These are phyloP conservation scores for Parathielavia hyrcaniae DNA, from an alignment of 495 filamentous ascomycete species.

Conservation along the genomic window DNA sequence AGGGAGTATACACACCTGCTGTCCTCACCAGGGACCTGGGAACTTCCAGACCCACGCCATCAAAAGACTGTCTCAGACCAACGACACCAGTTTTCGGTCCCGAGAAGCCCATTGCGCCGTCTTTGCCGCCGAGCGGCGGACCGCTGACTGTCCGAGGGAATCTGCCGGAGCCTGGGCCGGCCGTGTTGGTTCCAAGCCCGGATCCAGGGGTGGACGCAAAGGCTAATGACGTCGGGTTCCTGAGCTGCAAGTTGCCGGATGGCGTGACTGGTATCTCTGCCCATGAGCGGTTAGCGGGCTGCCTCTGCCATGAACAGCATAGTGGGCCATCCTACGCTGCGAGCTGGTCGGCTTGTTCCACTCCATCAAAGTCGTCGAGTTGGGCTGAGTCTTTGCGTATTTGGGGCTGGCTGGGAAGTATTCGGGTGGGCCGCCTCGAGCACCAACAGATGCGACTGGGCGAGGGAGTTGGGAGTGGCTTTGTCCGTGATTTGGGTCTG, in stretches of 20 bases:
- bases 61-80: background rate
- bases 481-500: background rate
- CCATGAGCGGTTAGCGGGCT: background rate
- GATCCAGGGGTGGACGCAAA: conserved; percentile 8
- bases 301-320: too few relatives aligned
- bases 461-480: conserved; percentile 4
- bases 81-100: background rate
- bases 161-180: conserved; percentile 1
- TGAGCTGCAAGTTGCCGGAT: background rate
- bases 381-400: background rate
- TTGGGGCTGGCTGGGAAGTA: conserved; percentile 12
- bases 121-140: background rate
- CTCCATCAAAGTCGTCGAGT: background rate
- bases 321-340: conserved; percentile 6
- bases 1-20: background rate
- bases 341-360: conserved; percentile 12
- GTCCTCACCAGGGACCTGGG: background rate
- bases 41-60: background rate
- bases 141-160: background rate
- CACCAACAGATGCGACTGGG: background rate
- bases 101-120: background rate
- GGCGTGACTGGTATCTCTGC: conserved; percentile 8
- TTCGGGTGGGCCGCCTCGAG: background rate
- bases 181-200: background rate
- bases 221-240: conserved; percentile 1